Conservation (phyloP, 257 asterid genomes). For the Ehretia macrophylla region DNA sequence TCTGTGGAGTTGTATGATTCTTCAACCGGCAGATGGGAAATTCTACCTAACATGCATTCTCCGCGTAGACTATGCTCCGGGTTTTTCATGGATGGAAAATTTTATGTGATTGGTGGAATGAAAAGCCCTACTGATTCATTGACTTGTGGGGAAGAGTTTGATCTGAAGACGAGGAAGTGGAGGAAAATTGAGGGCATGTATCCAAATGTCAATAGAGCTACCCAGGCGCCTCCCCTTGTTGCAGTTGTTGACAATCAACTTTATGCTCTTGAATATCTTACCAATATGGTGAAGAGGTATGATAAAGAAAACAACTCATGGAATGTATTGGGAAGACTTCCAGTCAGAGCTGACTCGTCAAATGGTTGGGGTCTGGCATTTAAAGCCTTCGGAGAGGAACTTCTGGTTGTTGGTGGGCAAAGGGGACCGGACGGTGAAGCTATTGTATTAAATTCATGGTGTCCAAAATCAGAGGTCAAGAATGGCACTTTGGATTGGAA, state of each 20-base stretch:
- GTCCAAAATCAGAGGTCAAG: slow-evolving; percentile 48
- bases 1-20: slow-evolving; percentile 83
- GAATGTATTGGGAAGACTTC: slow-evolving; percentile 76
- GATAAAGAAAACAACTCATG: slow-evolving; percentile 52
- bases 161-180: slow-evolving; percentile 67
- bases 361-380: slow-evolving; percentile 97
- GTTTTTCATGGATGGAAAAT: slow-evolving; percentile 72
- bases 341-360: slow-evolving; percentile 76
- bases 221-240: slow-evolving; percentile 93
- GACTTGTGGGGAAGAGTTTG: slow-evolving; percentile 82
- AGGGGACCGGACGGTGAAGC: slow-evolving; percentile 88
- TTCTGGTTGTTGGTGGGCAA: slow-evolving; percentile 89
- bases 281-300: slow-evolving; percentile 83
- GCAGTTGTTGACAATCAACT: slow-evolving; percentile 75
- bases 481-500: slow-evolving; percentile 68
- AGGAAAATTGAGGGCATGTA: slow-evolving; percentile 70
- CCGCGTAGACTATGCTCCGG: slow-evolving; percentile 85
- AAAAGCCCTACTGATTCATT: slow-evolving; percentile 60
- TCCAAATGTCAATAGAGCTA: slow-evolving; percentile 74
- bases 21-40: slow-evolving; percentile 64
- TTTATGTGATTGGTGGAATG: slow-evolving; percentile 88
- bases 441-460: slow-evolving; percentile 66
- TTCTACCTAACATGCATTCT: slow-evolving; percentile 74
- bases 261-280: slow-evolving; percentile 68
- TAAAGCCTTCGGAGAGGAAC: slow-evolving; percentile 64